Evolutionary conservation across 352 stramenopile genomes (phyloP).

Genomic region (Globisporangium viniferum): DNA sequence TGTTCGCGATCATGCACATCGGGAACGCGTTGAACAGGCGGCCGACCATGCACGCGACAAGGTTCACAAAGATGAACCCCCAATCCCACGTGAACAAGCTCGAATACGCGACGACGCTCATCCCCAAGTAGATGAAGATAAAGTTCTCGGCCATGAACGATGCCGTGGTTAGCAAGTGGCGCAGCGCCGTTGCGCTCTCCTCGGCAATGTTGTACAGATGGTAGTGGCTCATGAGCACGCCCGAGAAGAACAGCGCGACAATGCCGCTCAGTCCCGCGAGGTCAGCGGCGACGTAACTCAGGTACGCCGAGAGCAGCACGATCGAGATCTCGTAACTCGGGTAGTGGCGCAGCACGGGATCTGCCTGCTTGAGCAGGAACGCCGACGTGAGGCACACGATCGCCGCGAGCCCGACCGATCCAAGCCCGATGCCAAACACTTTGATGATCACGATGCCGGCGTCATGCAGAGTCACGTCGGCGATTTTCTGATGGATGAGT

Average conservation of each 20-base stretch:
- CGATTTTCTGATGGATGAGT: constrained; percentile 68
- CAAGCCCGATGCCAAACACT: constrained; percentile 81
- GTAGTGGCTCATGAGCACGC: constrained; percentile 87
- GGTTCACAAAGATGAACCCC: constrained; percentile 73
- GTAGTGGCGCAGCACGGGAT: constrained; percentile 69
- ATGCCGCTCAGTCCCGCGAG: constrained; percentile 87
- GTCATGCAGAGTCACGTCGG: constrained; percentile 70
- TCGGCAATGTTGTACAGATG: constrained; percentile 82
- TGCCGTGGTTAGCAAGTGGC: constrained; percentile 71
- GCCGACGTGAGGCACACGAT: constrained; percentile 74
- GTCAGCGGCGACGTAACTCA: constrained; percentile 80
- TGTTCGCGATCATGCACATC: constrained; percentile 72
- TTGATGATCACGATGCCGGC: constrained; percentile 77
- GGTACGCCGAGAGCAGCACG: constrained; percentile 74
- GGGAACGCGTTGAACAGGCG: constrained; percentile 78
- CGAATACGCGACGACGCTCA: constrained; percentile 79
- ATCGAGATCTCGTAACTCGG: constrained; percentile 88
- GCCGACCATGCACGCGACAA: constrained; percentile 61
- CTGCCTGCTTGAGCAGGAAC: constrained; percentile 78
- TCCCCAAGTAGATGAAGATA: constrained; percentile 85
- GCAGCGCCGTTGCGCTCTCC: constrained; percentile 71
- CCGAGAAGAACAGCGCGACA: constrained; percentile 93
- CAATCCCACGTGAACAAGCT: constrained; percentile 83
- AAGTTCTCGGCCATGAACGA: constrained; percentile 88
- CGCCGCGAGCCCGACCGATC: constrained; percentile 69